A percentile compares a stretch with the other conserved stretches of the same genome.
These are phyloP conservation scores for rapeseed (Brassica napus) DNA, from an alignment of 345 rosid species.

Conservation along the genomic window DNA sequence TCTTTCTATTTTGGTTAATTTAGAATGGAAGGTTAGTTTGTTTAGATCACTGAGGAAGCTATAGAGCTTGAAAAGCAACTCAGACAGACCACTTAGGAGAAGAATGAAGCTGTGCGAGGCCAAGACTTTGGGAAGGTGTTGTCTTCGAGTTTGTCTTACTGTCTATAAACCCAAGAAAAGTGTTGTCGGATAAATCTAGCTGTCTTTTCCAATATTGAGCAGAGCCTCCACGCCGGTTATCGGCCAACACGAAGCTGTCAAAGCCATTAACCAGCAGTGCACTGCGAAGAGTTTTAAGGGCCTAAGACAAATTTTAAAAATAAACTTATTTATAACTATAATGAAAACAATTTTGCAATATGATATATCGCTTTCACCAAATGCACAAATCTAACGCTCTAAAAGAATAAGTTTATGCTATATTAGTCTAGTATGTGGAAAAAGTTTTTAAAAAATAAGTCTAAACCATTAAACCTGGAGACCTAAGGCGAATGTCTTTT, in stretches of 20 bases:
- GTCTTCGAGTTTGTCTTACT: neutral
- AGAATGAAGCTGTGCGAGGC: neutral
- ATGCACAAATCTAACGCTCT: too few species aligned
- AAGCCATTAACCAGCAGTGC: neutral
- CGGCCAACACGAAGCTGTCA: neutral
- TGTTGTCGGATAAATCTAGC: neutral
- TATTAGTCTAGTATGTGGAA: too few species aligned
- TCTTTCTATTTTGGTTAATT: neutral
- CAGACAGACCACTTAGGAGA: neutral
- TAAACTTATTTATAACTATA: too few species aligned
- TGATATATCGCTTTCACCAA: too few species aligned
- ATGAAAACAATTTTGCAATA: too few species aligned
- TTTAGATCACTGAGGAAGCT: neutral
- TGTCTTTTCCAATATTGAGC: neutral
- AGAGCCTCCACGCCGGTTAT: neutral
- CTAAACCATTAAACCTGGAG: too few species aligned
- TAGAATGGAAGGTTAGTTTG: neutral
- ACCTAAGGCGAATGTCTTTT: too few species aligned
- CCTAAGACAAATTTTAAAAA: too few species aligned
- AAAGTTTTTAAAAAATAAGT: too few species aligned
- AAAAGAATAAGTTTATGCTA: too few species aligned
- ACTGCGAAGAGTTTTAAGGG: too few species aligned
- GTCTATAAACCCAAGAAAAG: neutral
- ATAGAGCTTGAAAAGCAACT: neutral
- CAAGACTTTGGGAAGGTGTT: neutral